Base-by-base conservation (phyloP, 441 rosid species). In the Pelargonium fulgidum region DNA sequence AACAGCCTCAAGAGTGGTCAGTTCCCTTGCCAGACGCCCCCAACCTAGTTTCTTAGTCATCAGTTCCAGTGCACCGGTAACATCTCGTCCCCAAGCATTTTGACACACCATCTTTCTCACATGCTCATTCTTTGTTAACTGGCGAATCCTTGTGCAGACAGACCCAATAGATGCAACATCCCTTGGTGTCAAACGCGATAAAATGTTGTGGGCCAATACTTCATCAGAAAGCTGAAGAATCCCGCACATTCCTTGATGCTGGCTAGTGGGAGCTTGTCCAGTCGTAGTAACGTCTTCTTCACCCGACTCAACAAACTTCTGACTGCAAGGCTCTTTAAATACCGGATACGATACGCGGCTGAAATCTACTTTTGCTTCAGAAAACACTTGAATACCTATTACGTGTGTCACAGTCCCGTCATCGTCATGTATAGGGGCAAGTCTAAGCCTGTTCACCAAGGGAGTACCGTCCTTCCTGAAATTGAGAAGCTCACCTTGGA, bases 21-120 rank as follows among this genome's bases (percentile, higher is more conserved):
- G 79, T 71, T 94, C 96, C 76, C 97, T 81, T 4, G 97, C 99
- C 70, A 94, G 81, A 50, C 90, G 84, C 22, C 87, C 88, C 99
- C 96, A 94, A 39, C 96, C 96, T 1, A 91, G 81, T 82, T 93
- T 82, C 76, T 88, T 91, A 56, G 97, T 93, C 26, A 91, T 88
- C 63, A 89, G 82, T 85, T 91, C 99, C 22, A 91, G 79, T 69
- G 87, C 89, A 24, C 89, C 85, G 45, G 99, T 87, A 33, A 96
- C 88, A 65, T 93, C 96, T n/a, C 84, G 81, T 19, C 97, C 97
- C 99, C 99, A 93, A 9, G 95, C 94, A 78, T 93, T 93, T 73
- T 91, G 96, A 70, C 99, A 93, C 12, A 91, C 97, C 91, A 89
- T 87, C 78, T 89, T 88, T 96, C 97, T 91, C 45, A 94, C 88